Conservation (phyloP, 2,329 filamentous ascomycete species). For the Beauveria scarabaeidicola region DNA sequence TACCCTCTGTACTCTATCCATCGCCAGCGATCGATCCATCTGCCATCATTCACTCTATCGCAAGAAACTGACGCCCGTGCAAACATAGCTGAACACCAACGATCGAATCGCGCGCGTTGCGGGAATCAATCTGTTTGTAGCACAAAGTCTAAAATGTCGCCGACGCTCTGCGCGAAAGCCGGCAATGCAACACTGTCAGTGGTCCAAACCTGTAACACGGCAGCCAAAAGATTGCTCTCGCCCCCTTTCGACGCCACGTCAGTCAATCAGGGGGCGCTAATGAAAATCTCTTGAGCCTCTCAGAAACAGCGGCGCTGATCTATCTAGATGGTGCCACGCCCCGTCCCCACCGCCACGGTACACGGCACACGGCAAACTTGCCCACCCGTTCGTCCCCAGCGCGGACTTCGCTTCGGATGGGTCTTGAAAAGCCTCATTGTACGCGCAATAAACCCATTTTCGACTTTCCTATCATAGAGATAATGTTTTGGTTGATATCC, state of each 20-base stretch:
- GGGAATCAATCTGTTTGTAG: neutral
- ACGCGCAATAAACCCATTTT: neutral
- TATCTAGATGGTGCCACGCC: neutral
- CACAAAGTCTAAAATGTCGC: neutral
- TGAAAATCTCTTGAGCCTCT: neutral
- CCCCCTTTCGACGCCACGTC: neutral
- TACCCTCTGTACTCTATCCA: neutral
- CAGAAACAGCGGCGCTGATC: neutral
- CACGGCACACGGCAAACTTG: neutral
- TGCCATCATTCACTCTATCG: too few relatives aligned
- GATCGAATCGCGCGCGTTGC: neutral
- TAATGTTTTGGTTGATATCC: neutral
- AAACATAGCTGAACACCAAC: too few relatives aligned
- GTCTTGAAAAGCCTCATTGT: neutral
- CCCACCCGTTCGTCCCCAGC: neutral
- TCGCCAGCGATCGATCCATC: neutral
- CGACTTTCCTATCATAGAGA: neutral
- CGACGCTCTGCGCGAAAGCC: neutral
- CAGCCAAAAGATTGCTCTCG: neutral
- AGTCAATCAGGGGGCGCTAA: too few relatives aligned
- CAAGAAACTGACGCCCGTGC: too few relatives aligned
- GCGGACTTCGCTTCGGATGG: neutral
- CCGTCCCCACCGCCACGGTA: neutral
- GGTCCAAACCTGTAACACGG: neutral
- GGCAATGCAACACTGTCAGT: neutral